Conservation (phyloP, 352 stramenopile species). For the Achlya hypogyna region DNA sequence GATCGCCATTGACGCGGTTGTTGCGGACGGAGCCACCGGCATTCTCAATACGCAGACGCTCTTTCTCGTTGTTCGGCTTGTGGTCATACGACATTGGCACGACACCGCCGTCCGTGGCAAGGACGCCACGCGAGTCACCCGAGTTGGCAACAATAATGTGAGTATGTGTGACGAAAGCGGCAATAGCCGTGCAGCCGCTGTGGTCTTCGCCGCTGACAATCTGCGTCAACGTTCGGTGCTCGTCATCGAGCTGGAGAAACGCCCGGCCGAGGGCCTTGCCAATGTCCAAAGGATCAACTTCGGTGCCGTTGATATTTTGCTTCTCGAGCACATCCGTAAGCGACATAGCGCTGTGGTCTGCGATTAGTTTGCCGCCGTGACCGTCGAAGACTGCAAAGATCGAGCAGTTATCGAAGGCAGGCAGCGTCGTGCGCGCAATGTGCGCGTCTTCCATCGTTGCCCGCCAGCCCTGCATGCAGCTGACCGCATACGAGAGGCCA, state of each 20-base stretch:
- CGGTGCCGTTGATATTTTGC: constrained; percentile 20
- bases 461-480: constrained; percentile 76
- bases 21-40: constrained; percentile 58
- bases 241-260: constrained; percentile 54
- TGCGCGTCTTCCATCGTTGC: constrained; percentile 78
- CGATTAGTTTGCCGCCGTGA: constrained; percentile 51
- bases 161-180: constrained; percentile 47
- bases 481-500: constrained; percentile 49
- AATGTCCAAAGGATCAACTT: constrained; percentile 41
- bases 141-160: constrained; percentile 77
- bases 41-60: constrained; percentile 58
- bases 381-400: constrained; percentile 78
- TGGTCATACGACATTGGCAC: constrained; percentile 85
- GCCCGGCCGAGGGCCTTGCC: constrained; percentile 43
- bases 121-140: constrained; percentile 68
- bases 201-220: constrained; percentile 45
- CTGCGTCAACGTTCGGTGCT: constrained; percentile 45
- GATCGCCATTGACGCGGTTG: constrained; percentile 75
- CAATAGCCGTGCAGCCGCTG: constrained; percentile 71
- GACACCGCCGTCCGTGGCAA: constrained; percentile 37
- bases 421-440: constrained; percentile 39
- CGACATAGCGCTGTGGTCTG: constrained; percentile 37
- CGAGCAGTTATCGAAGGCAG: constrained; percentile 35
- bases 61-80: constrained; percentile 81
- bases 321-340: constrained; percentile 32